A percentile compares a stretch with the other conserved stretches of the same genome.
These are phyloP conservation scores for Yamadazyma ubonensis DNA, from an alignment of 805 yeast species.

Conservation along the genomic window DNA sequence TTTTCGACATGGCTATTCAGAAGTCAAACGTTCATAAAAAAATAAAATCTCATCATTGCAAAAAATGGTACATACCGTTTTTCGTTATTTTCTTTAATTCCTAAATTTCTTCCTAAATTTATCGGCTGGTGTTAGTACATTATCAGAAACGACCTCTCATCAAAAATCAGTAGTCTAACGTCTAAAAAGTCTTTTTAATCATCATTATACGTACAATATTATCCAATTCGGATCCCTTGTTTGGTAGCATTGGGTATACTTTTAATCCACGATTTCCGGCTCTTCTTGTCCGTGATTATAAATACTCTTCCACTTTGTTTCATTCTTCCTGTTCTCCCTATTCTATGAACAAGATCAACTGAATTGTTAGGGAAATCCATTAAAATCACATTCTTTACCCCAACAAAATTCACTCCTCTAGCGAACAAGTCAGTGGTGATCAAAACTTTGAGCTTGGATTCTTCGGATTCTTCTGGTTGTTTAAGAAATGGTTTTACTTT, in stretches of 20 bases:
- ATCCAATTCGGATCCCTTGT: conserved; percentile 17
- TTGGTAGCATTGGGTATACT: conserved; percentile 68
- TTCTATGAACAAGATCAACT: conserved; percentile 84
- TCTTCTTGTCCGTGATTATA: conserved; percentile 67
- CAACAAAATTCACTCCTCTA: conserved; percentile 83
- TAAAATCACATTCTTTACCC: conserved; percentile 75
- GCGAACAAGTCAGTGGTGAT: conserved; percentile 88
- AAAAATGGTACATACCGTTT: conserved; percentile 9
- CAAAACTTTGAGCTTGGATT: conserved; percentile 50
- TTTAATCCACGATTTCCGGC: conserved; percentile 74
- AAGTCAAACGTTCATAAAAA: conserved; percentile 30
- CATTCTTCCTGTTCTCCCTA: conserved; percentile 94
- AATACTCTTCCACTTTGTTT: conserved; percentile 86
- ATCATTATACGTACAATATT: conserved; percentile 15
- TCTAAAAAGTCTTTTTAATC: conserved; percentile 12
- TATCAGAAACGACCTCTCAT: conserved; percentile 15
- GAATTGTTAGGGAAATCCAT: conserved; percentile 85
- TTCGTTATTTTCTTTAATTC: conserved; percentile 4
- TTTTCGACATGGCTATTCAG: conserved; percentile 26
- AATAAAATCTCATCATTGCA: conserved; percentile 23
- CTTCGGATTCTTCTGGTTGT: conserved; percentile 44
- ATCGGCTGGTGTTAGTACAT: conserved; percentile 9
- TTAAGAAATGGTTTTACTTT: conserved; percentile 62
- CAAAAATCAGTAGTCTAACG: conserved; percentile 19
- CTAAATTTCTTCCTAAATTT: background rate